Base-by-base conservation (phyloP, 257 asterid genomes). In the Solanum pinnatisectum region DNA sequence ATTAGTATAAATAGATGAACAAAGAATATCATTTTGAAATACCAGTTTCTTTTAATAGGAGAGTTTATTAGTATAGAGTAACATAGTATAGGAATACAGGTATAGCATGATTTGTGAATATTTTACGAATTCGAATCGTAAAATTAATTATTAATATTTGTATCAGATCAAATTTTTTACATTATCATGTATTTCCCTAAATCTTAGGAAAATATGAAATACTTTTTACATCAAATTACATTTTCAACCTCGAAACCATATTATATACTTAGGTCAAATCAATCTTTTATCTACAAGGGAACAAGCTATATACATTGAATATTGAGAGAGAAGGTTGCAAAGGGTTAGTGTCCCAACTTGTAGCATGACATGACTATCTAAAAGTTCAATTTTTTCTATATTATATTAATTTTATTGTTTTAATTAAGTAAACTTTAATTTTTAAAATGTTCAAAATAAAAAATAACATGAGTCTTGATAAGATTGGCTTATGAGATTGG, bases 401-500 rank as follows among this genome's bases (percentile, higher is more conserved):
- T 44, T 27, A 4, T 44, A 8, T 44, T 27, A 6, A 2, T 44
- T 27, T 8, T 5, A 10, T 27, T 9, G 16, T 79, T 44, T 30
- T 44, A 79, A 44, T 27, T 15, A 27, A 44, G 39, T 15, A 79
- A 44, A 79, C 18, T 79, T 46, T 30, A 39, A 37, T 37, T 33
- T 76, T 77, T 78, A 5, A 14, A 23, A 3, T 40, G 60, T n/a
- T 16, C 84, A 40, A 40, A 23, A 39, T n/a, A 52, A 77, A 52
- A 12, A 77, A 39, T 40, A 42, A 25, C 20, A 78, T 14, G 39
- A 79, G 65, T 79, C 65, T 5, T 42, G 6, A 81, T 16, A 46
- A 86, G 35, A 35, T 86, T 87, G 89, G 27, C 74, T 32, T 86
- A 46, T 67, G 71, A 73, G 81, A 35, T 73, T 25, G 84, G 89